Conservation (phyloP, 2,329 filamentous ascomycete genomes). For the Botryosphaeria dothidea region DNA sequence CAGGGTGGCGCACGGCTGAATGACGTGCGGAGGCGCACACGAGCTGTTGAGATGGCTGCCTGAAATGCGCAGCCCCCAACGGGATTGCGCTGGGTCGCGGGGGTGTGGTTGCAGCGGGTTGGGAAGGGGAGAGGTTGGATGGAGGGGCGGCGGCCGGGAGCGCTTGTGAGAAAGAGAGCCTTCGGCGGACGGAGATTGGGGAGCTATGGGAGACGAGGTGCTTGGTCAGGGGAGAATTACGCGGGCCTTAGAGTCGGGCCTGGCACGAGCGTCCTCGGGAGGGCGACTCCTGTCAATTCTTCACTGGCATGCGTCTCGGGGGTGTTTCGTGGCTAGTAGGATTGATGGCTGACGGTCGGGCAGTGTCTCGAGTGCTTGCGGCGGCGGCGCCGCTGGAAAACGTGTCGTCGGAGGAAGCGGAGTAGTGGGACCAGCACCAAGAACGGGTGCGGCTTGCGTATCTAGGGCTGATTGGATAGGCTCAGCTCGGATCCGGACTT, state of each 20-base stretch:
- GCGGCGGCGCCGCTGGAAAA: conserved; percentile 15
- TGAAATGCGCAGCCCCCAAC: not conserved
- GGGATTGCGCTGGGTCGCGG: not conserved
- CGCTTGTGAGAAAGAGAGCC: not conserved
- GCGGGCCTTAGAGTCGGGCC: conserved; percentile 1
- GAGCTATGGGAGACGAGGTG: conserved; percentile 1
- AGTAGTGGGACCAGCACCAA: conserved; percentile 8
- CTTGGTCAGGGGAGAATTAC: conserved; percentile 19
- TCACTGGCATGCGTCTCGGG: not conserved
- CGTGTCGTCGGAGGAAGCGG: conserved; percentile 16
- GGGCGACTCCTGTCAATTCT: conserved; percentile 10
- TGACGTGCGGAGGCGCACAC: not conserved
- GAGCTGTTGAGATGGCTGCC: not conserved
- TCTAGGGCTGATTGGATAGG: conserved; percentile 12
- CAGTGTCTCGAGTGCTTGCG: conserved; percentile 1
- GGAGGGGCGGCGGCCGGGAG: conserved; percentile 2
- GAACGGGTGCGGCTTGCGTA: conserved; percentile 8
- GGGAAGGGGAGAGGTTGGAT: not conserved
- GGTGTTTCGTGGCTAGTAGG: not conserved
- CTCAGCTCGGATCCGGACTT: conserved; percentile 9
- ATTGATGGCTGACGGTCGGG: not conserved
- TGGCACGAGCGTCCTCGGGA: conserved; percentile 15
- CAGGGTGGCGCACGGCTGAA: not conserved
- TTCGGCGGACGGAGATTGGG: conserved; percentile 9
- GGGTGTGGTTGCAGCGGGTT: not conserved